Base-by-base conservation (phyloP, 2,329 filamentous ascomycete species). In the Chaetomium globosum region DNA sequence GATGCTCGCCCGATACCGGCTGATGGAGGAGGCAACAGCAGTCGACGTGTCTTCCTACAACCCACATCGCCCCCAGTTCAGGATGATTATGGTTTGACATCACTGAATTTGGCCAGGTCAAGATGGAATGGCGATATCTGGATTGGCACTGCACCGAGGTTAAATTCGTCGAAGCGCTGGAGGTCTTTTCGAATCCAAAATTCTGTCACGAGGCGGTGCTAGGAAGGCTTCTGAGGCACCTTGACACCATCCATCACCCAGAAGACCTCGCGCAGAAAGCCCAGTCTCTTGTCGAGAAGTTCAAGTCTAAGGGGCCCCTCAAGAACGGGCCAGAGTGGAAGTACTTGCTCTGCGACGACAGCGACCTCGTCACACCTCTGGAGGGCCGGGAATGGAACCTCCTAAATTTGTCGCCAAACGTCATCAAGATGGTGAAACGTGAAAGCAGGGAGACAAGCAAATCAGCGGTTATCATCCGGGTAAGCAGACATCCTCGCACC, bases 1-100 rank as follows among this genome's bases (percentile, higher is more conserved):
- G 30, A 31, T 64, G n/a, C 57, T 66, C 31, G 65, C 65, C 28
- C 53, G 51, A 12, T 55, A 59, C 19, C 65, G 65, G 4, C 57
- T 66, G 51, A 58, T 56, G 33, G n/a, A 59, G 26, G 33, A 10
- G 8, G 33, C 12, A 12, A 28, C n/a, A 10, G 61, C 61, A 30
- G 6, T 64, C 33, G 65, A 66, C 21, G 53, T 63, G 0, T 48
- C 30, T 5, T 46, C 64, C 2, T 12, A 43, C 9, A 33, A 60
- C 36, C 60, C 56, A 1, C 48, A 16, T 2, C 23, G 49, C 30
- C 43, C 31, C 2, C 39, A 31, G 16, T 65, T 65, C 60, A 30
- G n/a, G 28, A 57, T 69, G 10, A 59, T n/a, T 23, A 21, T 63
- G n/a, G 33, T 46, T 46, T 19, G 46, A 59, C 31, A 26, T 69